Percentiles rank a stretch among this genome's conserved stretches.
phyloP scores from a whole-genome alignment of 192 early-diverging fungal species.

The Backusella psychrophila region DNA sequence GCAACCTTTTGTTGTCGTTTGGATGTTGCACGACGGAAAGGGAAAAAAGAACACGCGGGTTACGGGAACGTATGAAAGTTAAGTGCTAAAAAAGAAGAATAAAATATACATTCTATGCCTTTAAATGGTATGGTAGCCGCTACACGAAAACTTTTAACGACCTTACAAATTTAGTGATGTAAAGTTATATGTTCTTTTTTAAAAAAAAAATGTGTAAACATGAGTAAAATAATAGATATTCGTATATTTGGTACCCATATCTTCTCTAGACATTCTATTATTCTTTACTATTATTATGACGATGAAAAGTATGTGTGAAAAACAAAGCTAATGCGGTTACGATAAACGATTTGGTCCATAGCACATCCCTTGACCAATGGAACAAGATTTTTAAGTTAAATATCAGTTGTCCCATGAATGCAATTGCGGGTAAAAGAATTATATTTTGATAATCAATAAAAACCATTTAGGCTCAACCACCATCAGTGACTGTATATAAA shows the following conservation, averaged over 20 bases:
- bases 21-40: neutral
- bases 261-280: neutral
- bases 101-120: neutral
- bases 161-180: neutral
- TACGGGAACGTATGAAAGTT: neutral
- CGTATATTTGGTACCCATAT: neutral
- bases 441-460: neutral
- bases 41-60: neutral
- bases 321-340: neutral
- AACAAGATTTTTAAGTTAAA: neutral
- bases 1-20: neutral
- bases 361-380: neutral
- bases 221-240: neutral
- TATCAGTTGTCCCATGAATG: slow-evolving; percentile 1
- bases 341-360: neutral
- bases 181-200: neutral
- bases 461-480: neutral
- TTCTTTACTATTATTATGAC: neutral
- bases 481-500: neutral
- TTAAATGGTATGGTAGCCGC: neutral
- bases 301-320: neutral
- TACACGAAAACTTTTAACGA: neutral
- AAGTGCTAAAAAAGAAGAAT: neutral
- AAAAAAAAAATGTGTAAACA: neutral
- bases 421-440: neutral